Evolutionary conservation across 192 early-diverging fungal genomes (phyloP).

Genomic region (Phlyctochytrium bullatum): DNA sequence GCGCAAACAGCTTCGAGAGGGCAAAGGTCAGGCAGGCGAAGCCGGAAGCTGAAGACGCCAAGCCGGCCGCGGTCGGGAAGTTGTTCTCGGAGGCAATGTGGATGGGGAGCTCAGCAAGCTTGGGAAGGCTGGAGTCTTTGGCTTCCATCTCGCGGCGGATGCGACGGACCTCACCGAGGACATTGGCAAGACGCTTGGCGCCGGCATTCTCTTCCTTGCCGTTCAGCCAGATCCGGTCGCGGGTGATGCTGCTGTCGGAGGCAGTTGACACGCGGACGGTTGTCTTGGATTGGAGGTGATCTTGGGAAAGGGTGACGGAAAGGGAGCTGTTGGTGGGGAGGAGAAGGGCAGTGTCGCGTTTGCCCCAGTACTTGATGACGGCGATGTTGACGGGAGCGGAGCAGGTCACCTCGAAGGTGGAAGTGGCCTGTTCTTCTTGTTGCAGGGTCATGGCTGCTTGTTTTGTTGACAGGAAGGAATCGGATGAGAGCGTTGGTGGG

Average conservation of each 20-base stretch:
- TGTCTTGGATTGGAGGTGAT: constrained; percentile 93
- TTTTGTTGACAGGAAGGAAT: too few species aligned
- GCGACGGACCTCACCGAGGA: constrained; percentile 71
- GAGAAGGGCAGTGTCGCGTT: constrained; percentile 84
- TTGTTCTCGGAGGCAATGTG: constrained; percentile 98
- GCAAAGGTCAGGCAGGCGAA: constrained; percentile 91
- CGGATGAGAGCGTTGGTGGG: too few species aligned
- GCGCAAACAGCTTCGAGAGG: constrained; percentile 43
- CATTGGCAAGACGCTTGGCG: constrained; percentile 81
- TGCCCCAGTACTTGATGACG: constrained; percentile 99
- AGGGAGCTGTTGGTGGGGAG: constrained; percentile 98
- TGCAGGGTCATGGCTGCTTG: too few species aligned
- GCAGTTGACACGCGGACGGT: constrained; percentile 64
- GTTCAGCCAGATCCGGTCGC: constrained; percentile 95
- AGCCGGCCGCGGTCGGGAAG: constrained; percentile 98
- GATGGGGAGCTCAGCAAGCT: constrained; percentile 64
- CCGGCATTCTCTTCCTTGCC: constrained; percentile 80
- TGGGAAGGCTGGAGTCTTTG: constrained; percentile 37
- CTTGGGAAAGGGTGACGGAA: constrained; percentile 93
- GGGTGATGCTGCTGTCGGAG: constrained; percentile 31
- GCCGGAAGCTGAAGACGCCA: constrained; percentile 96
- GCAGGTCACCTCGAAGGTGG: constrained; percentile 76
- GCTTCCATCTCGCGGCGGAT: constrained; percentile 51
- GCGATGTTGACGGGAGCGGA: constrained; percentile 99
- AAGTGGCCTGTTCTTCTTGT: too few species aligned